Evolutionary conservation across 768 basidiomycete species (phyloP).

Genomic region (Antrodiella citrinella): DNA sequence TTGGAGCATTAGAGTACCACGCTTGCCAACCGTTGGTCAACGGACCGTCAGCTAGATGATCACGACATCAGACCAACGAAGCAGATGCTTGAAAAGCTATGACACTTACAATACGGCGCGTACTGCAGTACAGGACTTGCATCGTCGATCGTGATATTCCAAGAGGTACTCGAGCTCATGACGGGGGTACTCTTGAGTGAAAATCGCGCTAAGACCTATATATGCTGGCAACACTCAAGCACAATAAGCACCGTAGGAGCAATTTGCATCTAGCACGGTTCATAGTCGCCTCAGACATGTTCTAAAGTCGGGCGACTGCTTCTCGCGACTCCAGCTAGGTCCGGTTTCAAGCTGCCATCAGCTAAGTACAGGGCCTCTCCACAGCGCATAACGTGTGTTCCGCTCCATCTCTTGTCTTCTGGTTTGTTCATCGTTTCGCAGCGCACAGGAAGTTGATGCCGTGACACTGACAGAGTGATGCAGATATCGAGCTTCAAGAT

Average conservation of each 20-base stretch:
- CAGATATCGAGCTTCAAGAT: neutral
- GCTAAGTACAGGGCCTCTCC: neutral
- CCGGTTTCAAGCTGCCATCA: neutral
- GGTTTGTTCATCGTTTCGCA: too few relatives aligned
- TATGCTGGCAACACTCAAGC: too few relatives aligned
- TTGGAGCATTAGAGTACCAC: conserved; percentile 10
- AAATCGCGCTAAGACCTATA: too few relatives aligned
- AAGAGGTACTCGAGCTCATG: neutral
- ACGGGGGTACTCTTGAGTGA: too few relatives aligned
- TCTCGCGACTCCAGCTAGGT: neutral
- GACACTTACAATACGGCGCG: conserved; percentile 13
- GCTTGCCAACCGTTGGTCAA: conserved; percentile 14
- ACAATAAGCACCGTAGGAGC: too few relatives aligned
- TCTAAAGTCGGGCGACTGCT: neutral
- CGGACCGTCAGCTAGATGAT: conserved; percentile 12
- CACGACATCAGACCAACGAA: neutral
- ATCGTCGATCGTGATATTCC: conserved; percentile 19
- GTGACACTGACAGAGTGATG: neutral
- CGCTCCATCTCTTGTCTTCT: too few relatives aligned
- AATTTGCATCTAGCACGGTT: too few relatives aligned
- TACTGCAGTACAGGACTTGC: conserved; percentile 15
- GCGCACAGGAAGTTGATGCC: neutral
- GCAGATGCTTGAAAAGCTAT: neutral
- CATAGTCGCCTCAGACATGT: too few relatives aligned
- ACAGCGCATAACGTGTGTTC: too few relatives aligned